Conservation (phyloP, 140 eudicot genomes). For the Flaveria floridana region DNA sequence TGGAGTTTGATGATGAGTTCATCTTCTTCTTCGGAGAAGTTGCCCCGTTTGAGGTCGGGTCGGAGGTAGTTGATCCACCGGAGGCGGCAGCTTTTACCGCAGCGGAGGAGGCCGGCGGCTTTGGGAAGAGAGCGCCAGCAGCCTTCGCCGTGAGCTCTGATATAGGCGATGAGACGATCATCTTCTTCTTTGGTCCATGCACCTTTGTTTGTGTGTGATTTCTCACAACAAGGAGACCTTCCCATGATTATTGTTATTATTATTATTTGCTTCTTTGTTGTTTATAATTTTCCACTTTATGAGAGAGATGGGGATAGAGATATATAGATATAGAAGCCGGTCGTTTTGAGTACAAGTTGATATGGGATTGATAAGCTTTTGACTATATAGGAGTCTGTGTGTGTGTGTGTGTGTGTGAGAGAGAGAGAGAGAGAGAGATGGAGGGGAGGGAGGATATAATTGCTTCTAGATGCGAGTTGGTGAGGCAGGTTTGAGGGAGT, state of each 20-base stretch:
- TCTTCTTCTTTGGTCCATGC: conserved; percentile 99
- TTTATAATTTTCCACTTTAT: conserved; percentile 18
- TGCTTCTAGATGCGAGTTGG: conserved; percentile 99
- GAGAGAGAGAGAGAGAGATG: conserved; percentile 4
- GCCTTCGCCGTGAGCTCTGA: conserved; percentile 92
- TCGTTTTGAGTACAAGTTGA: conserved; percentile 39
- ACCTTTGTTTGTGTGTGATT: conserved; percentile 98
- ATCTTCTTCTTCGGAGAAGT: conserved; percentile 87
- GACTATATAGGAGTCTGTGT: conserved; percentile 38
- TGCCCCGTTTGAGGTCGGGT: conserved; percentile 95
- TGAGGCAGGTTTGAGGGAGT: conserved; percentile 87
- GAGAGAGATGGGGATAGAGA: conserved; percentile 19
- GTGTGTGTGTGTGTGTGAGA: too few relatives aligned
- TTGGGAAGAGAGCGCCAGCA: conserved; percentile 97
- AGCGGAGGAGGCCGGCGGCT: conserved; percentile 96
- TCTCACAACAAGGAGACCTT: conserved; percentile 99
- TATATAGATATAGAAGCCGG: conserved; percentile 37
- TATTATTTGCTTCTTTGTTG: not conserved
- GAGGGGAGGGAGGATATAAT: conserved; percentile 57
- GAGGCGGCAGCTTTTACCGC: conserved; percentile 98
- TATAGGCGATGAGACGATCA: conserved; percentile 84
- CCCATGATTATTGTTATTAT: conserved; percentile 51
- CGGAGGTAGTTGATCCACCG: conserved; percentile 95
- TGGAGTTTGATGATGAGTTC: conserved; percentile 86
- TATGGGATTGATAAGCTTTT: conserved; percentile 64